Percentiles rank a stretch among this genome's conserved stretches.
phyloP scores from a whole-genome alignment of 2,329 filamentous ascomycete genomes.

The Ascochyta rabiei region DNA sequence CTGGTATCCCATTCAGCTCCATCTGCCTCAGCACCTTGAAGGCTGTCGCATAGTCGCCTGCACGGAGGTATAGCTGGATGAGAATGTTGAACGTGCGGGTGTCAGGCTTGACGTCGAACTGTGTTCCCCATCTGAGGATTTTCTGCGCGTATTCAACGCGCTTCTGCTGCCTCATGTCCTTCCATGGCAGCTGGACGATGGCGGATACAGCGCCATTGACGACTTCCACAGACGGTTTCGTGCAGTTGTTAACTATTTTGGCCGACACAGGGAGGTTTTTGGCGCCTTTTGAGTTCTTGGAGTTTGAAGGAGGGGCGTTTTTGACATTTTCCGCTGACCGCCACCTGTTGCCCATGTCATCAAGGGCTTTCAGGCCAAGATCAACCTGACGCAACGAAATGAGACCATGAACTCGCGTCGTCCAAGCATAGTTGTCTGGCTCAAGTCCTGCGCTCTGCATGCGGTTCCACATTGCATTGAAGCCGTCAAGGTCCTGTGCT shows the following conservation, averaged over 20 bases:
- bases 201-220: conserved; percentile 75
- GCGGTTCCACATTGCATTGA: conserved; percentile 71
- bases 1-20: conserved; percentile 59
- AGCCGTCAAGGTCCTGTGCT: conserved; percentile 62
- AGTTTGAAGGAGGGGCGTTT: conserved; percentile 15
- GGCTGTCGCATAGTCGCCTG: conserved; percentile 56
- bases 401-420: conserved; percentile 69
- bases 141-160: conserved; percentile 44
- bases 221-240: conserved; percentile 66
- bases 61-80: conserved; percentile 64
- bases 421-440: conserved; percentile 73
- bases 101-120: conserved; percentile 55
- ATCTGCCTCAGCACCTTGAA: conserved; percentile 64
- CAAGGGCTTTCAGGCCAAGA: conserved; percentile 66
- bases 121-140: conserved; percentile 51
- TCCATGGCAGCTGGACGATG: conserved; percentile 53
- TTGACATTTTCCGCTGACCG: conserved; percentile 40
- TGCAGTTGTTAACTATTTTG: conserved; percentile 48
- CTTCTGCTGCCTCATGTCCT: conserved; percentile 51
- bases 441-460: conserved; percentile 63
- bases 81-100: conserved; percentile 68
- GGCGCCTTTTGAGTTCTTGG: conserved; percentile 13
- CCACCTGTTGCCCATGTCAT: conserved; percentile 71
- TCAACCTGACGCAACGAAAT: conserved; percentile 62
- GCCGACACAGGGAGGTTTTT: conserved; percentile 19